These are phyloP conservation scores for Candida coleopterorum DNA, from an alignment of 805 yeast species.

Conservation along the genomic window DNA sequence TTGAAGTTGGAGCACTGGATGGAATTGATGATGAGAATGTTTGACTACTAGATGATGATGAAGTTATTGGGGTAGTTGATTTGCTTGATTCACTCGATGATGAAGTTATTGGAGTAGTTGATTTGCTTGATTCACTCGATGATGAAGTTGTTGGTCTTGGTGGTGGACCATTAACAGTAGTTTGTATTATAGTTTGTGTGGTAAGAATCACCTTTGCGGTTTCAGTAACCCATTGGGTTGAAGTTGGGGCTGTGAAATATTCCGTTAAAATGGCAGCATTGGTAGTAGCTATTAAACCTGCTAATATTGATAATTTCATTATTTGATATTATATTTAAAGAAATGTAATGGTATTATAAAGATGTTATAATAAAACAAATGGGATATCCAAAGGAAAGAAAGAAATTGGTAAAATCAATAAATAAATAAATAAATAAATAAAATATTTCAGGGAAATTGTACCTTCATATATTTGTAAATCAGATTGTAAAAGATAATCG, in stretches of 20 bases:
- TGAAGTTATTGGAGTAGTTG: conserved; percentile 9
- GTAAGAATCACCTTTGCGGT: conserved; percentile 14
- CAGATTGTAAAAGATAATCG: too few relatives aligned
- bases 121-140: not conserved
- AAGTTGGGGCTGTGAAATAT: conserved; percentile 24
- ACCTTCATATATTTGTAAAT: too few relatives aligned
- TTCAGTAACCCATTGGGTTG: conserved; percentile 19
- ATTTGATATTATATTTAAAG: not conserved
- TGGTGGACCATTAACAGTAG: conserved; percentile 19
- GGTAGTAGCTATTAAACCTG: conserved; percentile 14
- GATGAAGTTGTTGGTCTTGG: conserved; percentile 8
- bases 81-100: not conserved
- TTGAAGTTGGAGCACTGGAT: conserved; percentile 7
- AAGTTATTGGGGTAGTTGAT: not conserved
- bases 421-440: too few relatives aligned
- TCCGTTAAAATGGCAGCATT: conserved; percentile 21
- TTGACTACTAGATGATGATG: not conserved
- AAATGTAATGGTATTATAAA: too few relatives aligned
- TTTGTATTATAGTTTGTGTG: conserved; percentile 13
- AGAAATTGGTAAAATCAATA: too few relatives aligned
- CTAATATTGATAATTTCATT: conserved; percentile 2
- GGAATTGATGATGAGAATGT: conserved; percentile 3
- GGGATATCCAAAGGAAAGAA: not conserved
- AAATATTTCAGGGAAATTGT: too few relatives aligned
- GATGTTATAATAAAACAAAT: not conserved